These are phyloP conservation scores for Astrothelium macrocarpum DNA, from an alignment of 495 filamentous ascomycete species.

Conservation along the genomic window DNA sequence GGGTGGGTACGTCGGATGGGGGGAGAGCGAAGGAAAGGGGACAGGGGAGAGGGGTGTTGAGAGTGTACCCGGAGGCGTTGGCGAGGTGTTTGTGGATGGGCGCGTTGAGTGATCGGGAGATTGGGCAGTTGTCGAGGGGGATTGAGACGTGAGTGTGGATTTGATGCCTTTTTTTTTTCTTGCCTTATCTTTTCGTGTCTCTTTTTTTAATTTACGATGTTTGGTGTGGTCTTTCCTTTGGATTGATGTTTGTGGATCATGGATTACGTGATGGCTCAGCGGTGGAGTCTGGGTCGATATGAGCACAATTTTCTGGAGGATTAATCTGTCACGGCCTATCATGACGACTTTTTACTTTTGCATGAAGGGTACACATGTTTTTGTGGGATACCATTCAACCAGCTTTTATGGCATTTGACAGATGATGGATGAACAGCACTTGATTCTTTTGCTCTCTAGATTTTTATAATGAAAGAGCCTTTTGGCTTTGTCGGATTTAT, in stretches of 20 bases:
- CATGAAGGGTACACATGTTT: background rate
- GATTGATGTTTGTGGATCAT: background rate
- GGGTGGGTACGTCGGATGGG: background rate
- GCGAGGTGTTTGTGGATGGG: conserved; percentile 95
- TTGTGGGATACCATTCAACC: background rate
- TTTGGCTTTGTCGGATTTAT: background rate
- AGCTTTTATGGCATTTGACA: background rate
- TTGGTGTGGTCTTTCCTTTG: background rate
- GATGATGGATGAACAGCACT: background rate
- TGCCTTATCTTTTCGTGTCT: background rate
- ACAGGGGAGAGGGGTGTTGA: background rate
- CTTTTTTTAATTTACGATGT: background rate
- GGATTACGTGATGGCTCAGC: background rate
- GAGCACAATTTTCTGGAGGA: background rate
- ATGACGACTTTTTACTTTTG: background rate
- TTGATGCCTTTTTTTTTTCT: background rate
- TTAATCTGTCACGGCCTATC: background rate
- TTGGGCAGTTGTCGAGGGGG: conserved; percentile 48
- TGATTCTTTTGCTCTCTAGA: background rate
- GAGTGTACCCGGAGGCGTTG: conserved; percentile 55
- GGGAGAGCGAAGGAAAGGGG: background rate
- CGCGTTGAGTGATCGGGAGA: conserved; percentile 75
- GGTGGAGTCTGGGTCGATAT: background rate
- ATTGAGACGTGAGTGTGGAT: conserved; percentile 30
- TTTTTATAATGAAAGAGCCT: background rate